Evolutionary conservation across 2,329 filamentous ascomycete genomes (phyloP).

Genomic region (Phyllosticta capitalensis): DNA sequence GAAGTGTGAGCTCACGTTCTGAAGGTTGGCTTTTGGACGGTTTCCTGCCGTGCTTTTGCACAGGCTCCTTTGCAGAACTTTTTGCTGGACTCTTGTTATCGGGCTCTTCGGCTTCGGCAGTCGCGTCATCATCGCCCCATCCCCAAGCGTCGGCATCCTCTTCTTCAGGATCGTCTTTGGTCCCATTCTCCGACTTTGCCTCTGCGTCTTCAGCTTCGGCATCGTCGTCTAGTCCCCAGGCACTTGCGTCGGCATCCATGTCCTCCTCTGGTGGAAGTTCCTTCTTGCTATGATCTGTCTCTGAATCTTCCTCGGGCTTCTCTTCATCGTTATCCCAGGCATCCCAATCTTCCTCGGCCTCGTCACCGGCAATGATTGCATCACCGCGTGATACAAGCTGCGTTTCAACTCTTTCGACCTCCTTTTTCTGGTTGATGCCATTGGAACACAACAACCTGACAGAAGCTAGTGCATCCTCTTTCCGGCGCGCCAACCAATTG

Average conservation of each 20-base stretch:
- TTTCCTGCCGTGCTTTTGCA: conserved; percentile 21
- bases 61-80: conserved; percentile 16
- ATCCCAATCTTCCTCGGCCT: conserved; percentile 66
- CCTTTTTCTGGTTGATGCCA: conserved; percentile 56
- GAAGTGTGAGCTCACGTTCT: conserved; percentile 62
- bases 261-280: conserved; percentile 21
- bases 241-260: conserved; percentile 40
- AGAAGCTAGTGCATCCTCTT: conserved; percentile 67
- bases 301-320: conserved; percentile 13
- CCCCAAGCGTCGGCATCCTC: conserved; percentile 63
- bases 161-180: conserved; percentile 18
- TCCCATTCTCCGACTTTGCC: conserved; percentile 30
- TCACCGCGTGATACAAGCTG: conserved; percentile 66
- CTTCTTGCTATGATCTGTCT: conserved; percentile 3
- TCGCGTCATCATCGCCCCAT: conserved; percentile 61
- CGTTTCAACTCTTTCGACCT: conserved; percentile 77
- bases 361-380: conserved; percentile 48
- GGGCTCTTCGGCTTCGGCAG: conserved; percentile 12
- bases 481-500: conserved; percentile 77
- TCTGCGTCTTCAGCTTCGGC: conserved; percentile 18
- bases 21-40: conserved; percentile 17
- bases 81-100: conserved; percentile 6
- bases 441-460: conserved; percentile 59
- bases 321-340: conserved; percentile 65
- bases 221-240: conserved; percentile 38